Percentiles rank a stretch among this genome's conserved stretches.
Evolutionary conservation across 2,329 filamentous ascomycete species (phyloP).

Genomic region (Sphaceloma murrayae): DNA sequence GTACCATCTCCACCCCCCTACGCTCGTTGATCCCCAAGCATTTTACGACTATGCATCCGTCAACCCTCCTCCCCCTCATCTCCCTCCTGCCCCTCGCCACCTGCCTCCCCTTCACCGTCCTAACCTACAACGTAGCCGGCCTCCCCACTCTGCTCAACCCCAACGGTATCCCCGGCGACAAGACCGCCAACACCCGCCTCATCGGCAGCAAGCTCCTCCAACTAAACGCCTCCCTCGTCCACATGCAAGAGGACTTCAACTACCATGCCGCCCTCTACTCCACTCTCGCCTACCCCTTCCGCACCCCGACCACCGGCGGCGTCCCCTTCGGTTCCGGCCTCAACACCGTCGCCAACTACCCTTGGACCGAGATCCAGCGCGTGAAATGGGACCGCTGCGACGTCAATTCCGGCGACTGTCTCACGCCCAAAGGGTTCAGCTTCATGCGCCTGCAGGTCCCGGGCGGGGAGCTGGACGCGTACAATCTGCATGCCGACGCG

Average conservation of each 20-base stretch:
- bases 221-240: conserved; percentile 52
- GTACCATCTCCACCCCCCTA: no score
- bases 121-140: conserved; percentile 53
- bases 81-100: conserved; percentile 23
- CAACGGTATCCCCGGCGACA: conserved; percentile 55
- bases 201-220: conserved; percentile 50
- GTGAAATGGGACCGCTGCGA: conserved; percentile 53
- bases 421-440: conserved; percentile 62
- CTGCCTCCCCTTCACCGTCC: conserved; percentile 42
- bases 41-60: neutral
- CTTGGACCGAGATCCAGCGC: conserved; percentile 48
- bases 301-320: conserved; percentile 56
- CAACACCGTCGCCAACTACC: conserved; percentile 52
- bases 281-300: conserved; percentile 49
- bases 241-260: conserved; percentile 62
- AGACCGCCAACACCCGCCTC: conserved; percentile 45
- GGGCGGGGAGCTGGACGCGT: conserved; percentile 51
- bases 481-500: conserved; percentile 60
- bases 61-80: conserved; percentile 12
- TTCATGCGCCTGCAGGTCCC: conserved; percentile 51
- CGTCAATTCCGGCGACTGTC: conserved; percentile 48
- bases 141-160: conserved; percentile 47
- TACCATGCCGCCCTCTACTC: conserved; percentile 56
- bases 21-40: neutral
- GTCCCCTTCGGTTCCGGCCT: conserved; percentile 54